Conservation (phyloP, 306 rosid genomes). For the Gillenia trifoliata region DNA sequence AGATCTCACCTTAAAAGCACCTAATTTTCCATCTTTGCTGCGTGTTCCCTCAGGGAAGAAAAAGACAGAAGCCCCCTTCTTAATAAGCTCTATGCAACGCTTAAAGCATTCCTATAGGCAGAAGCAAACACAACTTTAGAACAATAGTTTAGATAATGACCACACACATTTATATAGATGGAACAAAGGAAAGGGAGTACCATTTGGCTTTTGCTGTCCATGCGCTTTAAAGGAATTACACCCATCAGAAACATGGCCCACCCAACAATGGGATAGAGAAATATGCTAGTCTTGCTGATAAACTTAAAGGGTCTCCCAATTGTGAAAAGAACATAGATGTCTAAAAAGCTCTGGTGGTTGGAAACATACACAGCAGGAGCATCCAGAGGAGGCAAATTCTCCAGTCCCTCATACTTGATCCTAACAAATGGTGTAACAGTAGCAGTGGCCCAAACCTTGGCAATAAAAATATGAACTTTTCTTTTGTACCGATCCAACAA, state of each 20-base stretch:
- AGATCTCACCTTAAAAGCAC: constrained; percentile 75
- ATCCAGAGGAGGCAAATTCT: constrained; percentile 74
- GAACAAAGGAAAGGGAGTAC: constrained; percentile 40
- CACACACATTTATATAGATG: not conserved
- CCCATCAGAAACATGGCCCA: constrained; percentile 98
- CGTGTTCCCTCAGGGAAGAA: constrained; percentile 98
- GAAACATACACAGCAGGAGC: constrained; percentile 91
- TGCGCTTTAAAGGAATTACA: constrained; percentile 78
- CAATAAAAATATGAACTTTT: constrained; percentile 60
- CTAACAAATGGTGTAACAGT: constrained; percentile 63
- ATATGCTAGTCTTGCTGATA: constrained; percentile 96
- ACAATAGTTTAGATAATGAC: not conserved
- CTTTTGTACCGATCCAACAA: constrained; percentile 62
- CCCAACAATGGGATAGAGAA: constrained; percentile 80
- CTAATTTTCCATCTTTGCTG: constrained; percentile 78
- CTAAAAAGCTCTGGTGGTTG: constrained; percentile 95
- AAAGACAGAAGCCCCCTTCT: constrained; percentile 85
- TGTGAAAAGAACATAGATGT: constrained; percentile 81
- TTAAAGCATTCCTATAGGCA: constrained; percentile 68
- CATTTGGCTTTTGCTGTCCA: constrained; percentile 93
- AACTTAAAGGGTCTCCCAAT: constrained; percentile 84
- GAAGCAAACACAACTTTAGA: constrained; percentile 10
- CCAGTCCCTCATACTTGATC: constrained; percentile 69
- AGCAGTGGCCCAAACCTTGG: constrained; percentile 74
- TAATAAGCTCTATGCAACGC: constrained; percentile 74